Evolutionary conservation across 129 eudicot genomes (phyloP).

Genomic region (Arctium lappa): DNA sequence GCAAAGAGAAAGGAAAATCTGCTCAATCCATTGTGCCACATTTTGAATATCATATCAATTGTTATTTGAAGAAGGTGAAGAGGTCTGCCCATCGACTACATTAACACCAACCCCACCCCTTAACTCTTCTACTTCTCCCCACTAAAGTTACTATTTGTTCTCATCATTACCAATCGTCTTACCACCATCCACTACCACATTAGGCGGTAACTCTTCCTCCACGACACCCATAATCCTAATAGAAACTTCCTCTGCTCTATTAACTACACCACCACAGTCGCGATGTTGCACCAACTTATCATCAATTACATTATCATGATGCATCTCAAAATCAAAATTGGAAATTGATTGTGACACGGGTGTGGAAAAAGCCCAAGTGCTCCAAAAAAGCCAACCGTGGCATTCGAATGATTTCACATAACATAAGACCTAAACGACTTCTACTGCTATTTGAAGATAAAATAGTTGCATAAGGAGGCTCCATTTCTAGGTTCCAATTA

Average conservation of each 20-base stretch:
- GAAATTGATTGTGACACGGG: conserved; percentile 8
- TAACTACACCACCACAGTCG: neutral
- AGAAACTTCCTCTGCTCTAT: conserved; percentile 31
- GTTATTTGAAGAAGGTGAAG: neutral
- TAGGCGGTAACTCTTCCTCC: conserved; percentile 17
- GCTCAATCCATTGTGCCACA: conserved; percentile 42
- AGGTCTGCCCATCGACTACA: conserved; percentile 18
- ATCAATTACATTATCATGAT: neutral
- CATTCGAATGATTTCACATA: conserved; percentile 25
- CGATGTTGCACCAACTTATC: conserved; percentile 2
- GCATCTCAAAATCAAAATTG: conserved; percentile 27
- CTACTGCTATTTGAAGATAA: conserved; percentile 16
- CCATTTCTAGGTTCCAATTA: conserved; percentile 13
- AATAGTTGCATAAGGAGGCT: conserved; percentile 13
- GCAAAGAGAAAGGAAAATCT: conserved; percentile 48
- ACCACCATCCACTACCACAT: neutral
- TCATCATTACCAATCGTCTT: conserved; percentile 1
- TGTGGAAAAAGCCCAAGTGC: conserved; percentile 17
- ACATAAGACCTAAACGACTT: conserved; percentile 22
- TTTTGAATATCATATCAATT: conserved; percentile 39
- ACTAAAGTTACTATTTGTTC: neutral
- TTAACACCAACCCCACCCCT: conserved; percentile 17
- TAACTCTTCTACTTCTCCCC: conserved; percentile 19
- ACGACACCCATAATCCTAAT: conserved; percentile 36
- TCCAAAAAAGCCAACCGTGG: conserved; percentile 27